Conservation (phyloP, 306 rosid genomes). For the Glycyrrhiza uralensis region DNA sequence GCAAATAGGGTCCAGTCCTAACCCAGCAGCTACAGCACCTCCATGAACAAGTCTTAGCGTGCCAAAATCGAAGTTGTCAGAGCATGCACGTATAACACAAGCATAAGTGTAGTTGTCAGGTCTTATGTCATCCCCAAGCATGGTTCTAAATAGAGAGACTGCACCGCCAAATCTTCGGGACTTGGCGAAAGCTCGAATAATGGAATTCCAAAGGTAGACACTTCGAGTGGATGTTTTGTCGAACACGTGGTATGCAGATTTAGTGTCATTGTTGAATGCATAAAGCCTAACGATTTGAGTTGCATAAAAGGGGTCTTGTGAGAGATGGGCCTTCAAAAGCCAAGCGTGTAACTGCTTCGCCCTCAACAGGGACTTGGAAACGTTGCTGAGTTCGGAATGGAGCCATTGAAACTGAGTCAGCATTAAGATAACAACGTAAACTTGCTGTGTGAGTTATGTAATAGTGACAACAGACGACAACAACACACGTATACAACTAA, state of each 20-base stretch:
- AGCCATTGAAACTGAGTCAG: conserved; percentile 42
- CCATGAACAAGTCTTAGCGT: conserved; percentile 42
- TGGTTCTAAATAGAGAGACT: conserved; percentile 49
- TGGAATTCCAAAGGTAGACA: conserved; percentile 80
- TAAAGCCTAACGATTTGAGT: conserved; percentile 57
- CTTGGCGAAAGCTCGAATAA: conserved; percentile 73
- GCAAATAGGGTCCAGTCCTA: conserved; percentile 41
- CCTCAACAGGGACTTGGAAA: conserved; percentile 48
- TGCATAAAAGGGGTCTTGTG: conserved; percentile 68
- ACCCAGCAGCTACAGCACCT: conserved; percentile 28
- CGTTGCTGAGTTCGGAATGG: conserved; percentile 45
- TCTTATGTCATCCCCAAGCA: conserved; percentile 42
- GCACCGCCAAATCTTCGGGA: conserved; percentile 49
- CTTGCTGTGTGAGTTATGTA: not conserved
- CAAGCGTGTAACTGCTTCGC: conserved; percentile 64
- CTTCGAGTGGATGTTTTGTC: conserved; percentile 53
- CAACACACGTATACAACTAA: not conserved
- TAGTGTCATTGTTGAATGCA: conserved; percentile 40
- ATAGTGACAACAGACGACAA: not conserved
- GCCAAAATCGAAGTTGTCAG: conserved; percentile 39
- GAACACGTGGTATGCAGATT: conserved; percentile 57
- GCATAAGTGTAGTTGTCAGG: conserved; percentile 55
- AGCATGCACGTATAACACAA: conserved; percentile 37
- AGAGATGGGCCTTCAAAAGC: conserved; percentile 49
- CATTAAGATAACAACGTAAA: conserved; percentile 14